A percentile compares a stretch with the other conserved stretches of the same genome.
phyloP scores from a whole-genome alignment of 306 rosid species.

The Carpinus fangiana region DNA sequence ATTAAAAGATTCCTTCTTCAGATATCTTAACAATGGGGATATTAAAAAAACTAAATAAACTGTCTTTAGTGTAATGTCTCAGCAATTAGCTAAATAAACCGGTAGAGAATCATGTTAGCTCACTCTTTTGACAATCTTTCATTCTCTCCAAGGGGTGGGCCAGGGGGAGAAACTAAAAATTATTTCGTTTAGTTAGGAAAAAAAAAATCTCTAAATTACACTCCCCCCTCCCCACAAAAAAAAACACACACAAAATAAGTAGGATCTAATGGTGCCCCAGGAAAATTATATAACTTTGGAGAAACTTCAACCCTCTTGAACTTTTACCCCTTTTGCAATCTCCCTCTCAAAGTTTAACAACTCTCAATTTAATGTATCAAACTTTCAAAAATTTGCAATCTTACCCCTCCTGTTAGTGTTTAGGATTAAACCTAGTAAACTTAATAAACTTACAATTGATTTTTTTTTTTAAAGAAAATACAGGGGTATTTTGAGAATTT shows the following conservation, averaged over 20 bases:
- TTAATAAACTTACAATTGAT: no score
- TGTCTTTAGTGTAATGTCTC: background rate
- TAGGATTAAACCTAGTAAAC: no score
- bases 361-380: no score
- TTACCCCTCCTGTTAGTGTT: no score
- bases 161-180: background rate
- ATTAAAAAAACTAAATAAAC: background rate
- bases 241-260: background rate
- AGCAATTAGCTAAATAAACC: background rate
- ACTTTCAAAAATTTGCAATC: no score
- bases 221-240: background rate
- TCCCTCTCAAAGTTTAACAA: no score
- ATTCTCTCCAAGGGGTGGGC: background rate
- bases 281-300: background rate
- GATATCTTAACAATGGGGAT: background rate
- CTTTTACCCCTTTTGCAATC: no score
- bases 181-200: no score
- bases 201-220: background rate
- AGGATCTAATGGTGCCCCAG: background rate
- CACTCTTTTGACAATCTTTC: background rate
- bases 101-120: background rate
- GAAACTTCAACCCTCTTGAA: no score
- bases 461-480: no score
- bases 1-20: background rate
- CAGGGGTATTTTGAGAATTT: no score